Percentiles rank a stretch among this genome's conserved stretches.
These are phyloP conservation scores for Russula sp. DNA, from an alignment of 768 basidiomycete genomes.

Conservation along the genomic window DNA sequence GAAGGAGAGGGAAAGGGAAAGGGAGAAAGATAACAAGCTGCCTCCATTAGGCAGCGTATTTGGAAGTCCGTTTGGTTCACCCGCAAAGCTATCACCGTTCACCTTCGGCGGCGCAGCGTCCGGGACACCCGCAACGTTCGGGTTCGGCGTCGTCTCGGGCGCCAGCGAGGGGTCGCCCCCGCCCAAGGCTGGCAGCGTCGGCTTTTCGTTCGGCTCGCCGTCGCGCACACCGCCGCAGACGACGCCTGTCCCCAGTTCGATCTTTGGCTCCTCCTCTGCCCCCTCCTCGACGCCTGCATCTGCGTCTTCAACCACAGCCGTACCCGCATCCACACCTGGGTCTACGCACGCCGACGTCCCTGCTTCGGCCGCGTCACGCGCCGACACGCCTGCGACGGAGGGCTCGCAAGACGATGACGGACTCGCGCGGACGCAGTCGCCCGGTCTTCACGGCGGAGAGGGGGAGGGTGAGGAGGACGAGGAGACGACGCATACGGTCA, in stretches of 20 bases:
- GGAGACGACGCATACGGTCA: constrained; percentile 53
- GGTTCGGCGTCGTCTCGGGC: constrained; percentile 15
- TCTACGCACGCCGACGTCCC: not conserved
- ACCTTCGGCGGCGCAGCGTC: constrained; percentile 10
- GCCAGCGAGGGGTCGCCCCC: not conserved
- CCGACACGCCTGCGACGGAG: constrained; percentile 26
- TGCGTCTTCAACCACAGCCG: not conserved
- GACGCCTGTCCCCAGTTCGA: not conserved
- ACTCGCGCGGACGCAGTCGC: constrained; percentile 24
- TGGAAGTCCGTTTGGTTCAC: constrained; percentile 8
- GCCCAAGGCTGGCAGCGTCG: constrained; percentile 14
- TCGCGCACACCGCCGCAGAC: constrained; percentile 6
- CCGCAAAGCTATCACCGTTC: constrained; percentile 9
- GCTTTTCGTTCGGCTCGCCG: constrained; percentile 25
- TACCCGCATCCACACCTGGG: not conserved
- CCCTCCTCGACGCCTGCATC: not conserved
- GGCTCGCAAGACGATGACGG: constrained; percentile 26
- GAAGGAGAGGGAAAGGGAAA: constrained; percentile 2
- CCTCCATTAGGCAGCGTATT: constrained; percentile 5
- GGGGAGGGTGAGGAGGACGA: constrained; percentile 82
- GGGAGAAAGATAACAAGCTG: not conserved
- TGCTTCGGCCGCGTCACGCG: constrained; percentile 9
- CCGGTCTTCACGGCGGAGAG: constrained; percentile 49
- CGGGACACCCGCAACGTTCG: constrained; percentile 10
- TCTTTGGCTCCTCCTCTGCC: not conserved